A percentile compares a stretch with the other conserved stretches of the same genome.
phyloP scores from a whole-genome alignment of 305 asterid species.

The Ilex paraguariensis region DNA sequence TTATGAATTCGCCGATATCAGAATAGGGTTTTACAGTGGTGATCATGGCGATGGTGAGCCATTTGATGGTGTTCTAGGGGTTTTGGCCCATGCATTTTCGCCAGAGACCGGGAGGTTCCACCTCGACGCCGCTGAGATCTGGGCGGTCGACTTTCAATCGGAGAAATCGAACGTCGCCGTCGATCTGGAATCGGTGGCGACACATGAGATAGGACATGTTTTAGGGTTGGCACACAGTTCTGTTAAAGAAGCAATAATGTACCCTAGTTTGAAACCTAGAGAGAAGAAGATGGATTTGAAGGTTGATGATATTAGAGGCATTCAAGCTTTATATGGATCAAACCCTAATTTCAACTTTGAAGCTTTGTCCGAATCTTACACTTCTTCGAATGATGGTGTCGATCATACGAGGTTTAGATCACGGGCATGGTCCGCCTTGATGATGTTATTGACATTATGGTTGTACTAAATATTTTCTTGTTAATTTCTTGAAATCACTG shows the following conservation, averaged over 20 bases:
- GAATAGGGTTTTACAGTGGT: conserved; percentile 62
- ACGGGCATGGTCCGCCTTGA: background rate
- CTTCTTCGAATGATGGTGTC: conserved; percentile 16
- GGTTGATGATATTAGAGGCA: conserved; percentile 62
- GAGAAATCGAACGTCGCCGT: conserved; percentile 54
- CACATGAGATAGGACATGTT: conserved; percentile 82
- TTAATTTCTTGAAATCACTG: too few species aligned
- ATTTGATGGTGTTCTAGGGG: conserved; percentile 76
- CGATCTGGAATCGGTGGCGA: conserved; percentile 84
- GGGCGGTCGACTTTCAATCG: conserved; percentile 63
- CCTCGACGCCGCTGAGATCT: conserved; percentile 82
- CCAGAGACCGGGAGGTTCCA: conserved; percentile 84
- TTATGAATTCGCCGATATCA: conserved; percentile 57
- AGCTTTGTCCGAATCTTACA: conserved; percentile 46
- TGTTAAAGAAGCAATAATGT: conserved; percentile 68
- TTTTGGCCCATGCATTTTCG: conserved; percentile 78
- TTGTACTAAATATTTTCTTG: background rate
- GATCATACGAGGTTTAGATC: background rate
- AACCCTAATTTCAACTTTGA: conserved; percentile 59
- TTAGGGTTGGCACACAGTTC: conserved; percentile 61
- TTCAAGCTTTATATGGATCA: conserved; percentile 69
- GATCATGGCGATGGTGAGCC: conserved; percentile 89
- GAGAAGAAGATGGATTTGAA: conserved; percentile 50
- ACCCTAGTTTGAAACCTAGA: conserved; percentile 71
- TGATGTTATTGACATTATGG: background rate